Evolutionary conservation across 139 green algal genomes (phyloP).

Genomic region (Tetradesmus lagerheimii): DNA sequence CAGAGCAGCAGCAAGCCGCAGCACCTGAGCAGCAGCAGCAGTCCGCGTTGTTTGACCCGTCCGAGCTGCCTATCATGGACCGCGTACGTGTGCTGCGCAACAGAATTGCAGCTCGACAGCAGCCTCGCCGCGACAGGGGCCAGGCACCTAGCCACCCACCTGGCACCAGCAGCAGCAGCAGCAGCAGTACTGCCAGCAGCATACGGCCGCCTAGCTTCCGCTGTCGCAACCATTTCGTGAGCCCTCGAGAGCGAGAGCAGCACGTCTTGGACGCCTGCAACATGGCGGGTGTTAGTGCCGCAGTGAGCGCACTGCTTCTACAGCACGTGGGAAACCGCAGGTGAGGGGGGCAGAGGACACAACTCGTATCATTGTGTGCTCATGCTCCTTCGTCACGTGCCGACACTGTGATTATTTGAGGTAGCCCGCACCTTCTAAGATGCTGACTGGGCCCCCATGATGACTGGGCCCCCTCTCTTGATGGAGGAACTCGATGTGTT

Average conservation of each 20-base stretch:
- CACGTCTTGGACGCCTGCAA: background rate
- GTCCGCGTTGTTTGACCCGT: conserved; percentile 1
- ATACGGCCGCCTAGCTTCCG: background rate
- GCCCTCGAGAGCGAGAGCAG: background rate
- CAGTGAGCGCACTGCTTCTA: background rate
- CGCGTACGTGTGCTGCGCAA: conserved; percentile 30
- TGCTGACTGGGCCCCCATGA: too few relatives aligned
- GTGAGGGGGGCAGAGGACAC: background rate
- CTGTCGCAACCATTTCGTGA: background rate
- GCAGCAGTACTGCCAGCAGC: background rate
- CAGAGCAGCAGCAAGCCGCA: background rate
- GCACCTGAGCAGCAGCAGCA: background rate
- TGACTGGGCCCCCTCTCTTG: too few relatives aligned
- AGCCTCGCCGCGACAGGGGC: background rate
- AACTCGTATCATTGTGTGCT: too few relatives aligned
- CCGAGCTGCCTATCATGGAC: conserved; percentile 17
- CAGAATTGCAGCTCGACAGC: background rate
- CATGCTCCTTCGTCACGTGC: too few relatives aligned
- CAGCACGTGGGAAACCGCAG: background rate
- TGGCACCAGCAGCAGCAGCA: background rate
- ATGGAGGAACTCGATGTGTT: too few relatives aligned
- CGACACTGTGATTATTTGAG: too few relatives aligned
- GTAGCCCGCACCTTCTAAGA: too few relatives aligned
- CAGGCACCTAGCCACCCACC: background rate
- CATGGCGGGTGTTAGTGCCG: background rate